Conservation (phyloP, 23 red algal species). For the Gracilariopsis chorda region DNA sequence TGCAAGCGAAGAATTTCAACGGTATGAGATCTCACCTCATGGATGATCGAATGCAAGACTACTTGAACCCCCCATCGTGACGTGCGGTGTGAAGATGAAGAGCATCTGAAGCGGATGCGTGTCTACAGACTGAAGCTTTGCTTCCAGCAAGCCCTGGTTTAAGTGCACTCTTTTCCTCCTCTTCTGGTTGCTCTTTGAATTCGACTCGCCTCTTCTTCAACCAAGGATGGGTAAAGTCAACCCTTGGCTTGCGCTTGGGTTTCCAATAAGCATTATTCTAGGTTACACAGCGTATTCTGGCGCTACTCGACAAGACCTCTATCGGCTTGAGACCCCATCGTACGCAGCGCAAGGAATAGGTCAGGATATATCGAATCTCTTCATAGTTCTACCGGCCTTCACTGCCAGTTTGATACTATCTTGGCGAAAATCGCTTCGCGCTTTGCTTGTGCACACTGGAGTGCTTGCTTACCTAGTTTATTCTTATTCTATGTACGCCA, state of each 20-base stretch:
- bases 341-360: constrained; percentile 13
- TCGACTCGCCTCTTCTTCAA: no score
- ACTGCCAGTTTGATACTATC: neutral
- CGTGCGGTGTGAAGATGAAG: no score
- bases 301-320: neutral
- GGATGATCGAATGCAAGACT: no score
- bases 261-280: neutral
- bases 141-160: no score
- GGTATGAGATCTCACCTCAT: no score
- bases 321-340: neutral
- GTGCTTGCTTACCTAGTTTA: neutral
- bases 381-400: neutral
- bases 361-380: neutral
- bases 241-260: neutral
- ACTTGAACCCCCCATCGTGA: no score
- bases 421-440: neutral
- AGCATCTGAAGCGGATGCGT: no score
- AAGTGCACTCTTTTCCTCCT: no score
- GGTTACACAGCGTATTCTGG: neutral
- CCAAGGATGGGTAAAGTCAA: no score
- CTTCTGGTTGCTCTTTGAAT: no score
- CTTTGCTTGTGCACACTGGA: neutral
- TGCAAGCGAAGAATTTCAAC: no score
- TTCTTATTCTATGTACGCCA: constrained; percentile 7
- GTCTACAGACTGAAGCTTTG: no score